Conservation (phyloP, 352 stramenopile genomes). For the Globisporangium solare region DNA sequence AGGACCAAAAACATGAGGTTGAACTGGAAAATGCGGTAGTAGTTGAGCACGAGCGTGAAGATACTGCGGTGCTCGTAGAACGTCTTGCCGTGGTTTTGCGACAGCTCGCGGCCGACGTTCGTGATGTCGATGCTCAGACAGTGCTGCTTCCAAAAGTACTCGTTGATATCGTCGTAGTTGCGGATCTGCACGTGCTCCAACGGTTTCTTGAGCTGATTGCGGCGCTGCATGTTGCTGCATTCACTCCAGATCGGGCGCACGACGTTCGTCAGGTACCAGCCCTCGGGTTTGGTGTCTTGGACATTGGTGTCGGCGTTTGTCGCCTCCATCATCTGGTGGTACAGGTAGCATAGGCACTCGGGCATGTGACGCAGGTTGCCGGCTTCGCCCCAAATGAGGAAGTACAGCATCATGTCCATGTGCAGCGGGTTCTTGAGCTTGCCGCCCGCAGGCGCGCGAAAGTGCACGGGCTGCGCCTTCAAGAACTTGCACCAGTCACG, state of each 20-base stretch:
- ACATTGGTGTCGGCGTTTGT: conserved; percentile 47
- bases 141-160: conserved; percentile 75
- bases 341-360: conserved; percentile 97
- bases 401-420: conserved; percentile 95
- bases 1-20: conserved; percentile 69
- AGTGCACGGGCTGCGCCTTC: conserved; percentile 72
- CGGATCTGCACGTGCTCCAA: conserved; percentile 72
- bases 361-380: conserved; percentile 97
- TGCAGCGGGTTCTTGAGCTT: conserved; percentile 34
- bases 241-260: conserved; percentile 68
- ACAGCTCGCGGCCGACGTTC: conserved; percentile 42
- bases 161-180: conserved; percentile 83
- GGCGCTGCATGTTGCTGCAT: conserved; percentile 67
- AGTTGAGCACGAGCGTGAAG: conserved; percentile 69
- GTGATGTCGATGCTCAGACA: conserved; percentile 51
- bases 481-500: conserved; percentile 74
- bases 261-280: conserved; percentile 60
- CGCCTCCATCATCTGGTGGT: conserved; percentile 79
- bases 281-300: conserved; percentile 31
- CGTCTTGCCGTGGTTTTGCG: conserved; percentile 63
- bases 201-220: conserved; percentile 49
- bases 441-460: conserved; percentile 10
- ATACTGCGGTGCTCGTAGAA: conserved; percentile 77
- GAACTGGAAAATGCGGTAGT: conserved; percentile 83
- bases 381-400: conserved; percentile 96